These are phyloP conservation scores for Pseudogymnoascus sp. DNA, from an alignment of 2,329 filamentous ascomycete species.

Conservation along the genomic window DNA sequence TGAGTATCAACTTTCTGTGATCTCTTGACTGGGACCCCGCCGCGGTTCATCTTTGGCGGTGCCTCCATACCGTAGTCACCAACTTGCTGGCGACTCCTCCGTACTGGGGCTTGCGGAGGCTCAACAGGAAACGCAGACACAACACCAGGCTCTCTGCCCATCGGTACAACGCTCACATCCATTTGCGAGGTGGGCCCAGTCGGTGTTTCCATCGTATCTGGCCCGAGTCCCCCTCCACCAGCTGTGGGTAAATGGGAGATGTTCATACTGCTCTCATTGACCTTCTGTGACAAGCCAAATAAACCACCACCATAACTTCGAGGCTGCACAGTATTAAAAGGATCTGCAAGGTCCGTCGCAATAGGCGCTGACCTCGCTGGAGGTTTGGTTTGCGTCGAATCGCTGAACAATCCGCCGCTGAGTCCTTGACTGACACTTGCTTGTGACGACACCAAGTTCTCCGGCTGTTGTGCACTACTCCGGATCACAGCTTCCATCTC, in stretches of 20 bases:
- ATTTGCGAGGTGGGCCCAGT: constrained; percentile 37
- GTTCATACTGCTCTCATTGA: constrained; percentile 30
- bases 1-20: constrained; percentile 12
- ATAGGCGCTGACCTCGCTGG: constrained; percentile 19
- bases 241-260: constrained; percentile 27
- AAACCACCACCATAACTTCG: constrained; percentile 24
- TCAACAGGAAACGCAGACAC: constrained; percentile 30
- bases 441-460: neutral
- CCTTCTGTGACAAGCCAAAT: constrained; percentile 28
- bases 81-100: constrained; percentile 28
- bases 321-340: constrained; percentile 27
- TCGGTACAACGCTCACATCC: constrained; percentile 27
- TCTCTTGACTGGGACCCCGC: constrained; percentile 23
- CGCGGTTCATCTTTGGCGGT: constrained; percentile 28
- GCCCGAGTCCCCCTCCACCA: constrained; percentile 28
- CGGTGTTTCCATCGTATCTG: constrained; percentile 58
- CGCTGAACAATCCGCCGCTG: constrained; percentile 26
- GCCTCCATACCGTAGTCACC: constrained; percentile 29
- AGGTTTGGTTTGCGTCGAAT: constrained; percentile 23
- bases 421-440: constrained; percentile 26
- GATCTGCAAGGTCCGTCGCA: constrained; percentile 25
- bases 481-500: constrained; percentile 49
- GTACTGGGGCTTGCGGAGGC: constrained; percentile 39
- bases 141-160: constrained; percentile 23
- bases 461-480: constrained; percentile 17